Percentiles rank a stretch among this genome's conserved stretches.
These are phyloP conservation scores for Artemisia argyi DNA, from an alignment of 129 eudicot species.

Conservation along the genomic window DNA sequence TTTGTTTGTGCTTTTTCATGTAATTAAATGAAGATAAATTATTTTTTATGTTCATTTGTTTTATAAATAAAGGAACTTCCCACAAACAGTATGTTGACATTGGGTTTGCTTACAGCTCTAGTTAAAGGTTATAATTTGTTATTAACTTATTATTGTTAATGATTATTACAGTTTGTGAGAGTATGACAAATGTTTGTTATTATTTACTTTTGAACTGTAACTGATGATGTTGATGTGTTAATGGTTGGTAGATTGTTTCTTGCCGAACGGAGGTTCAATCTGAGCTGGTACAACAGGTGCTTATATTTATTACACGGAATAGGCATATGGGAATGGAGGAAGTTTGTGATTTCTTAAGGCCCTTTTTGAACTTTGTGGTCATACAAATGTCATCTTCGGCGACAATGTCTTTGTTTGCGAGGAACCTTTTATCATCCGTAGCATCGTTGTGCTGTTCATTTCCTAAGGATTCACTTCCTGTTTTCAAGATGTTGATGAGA, in stretches of 20 bases:
- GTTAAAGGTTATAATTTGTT: no score
- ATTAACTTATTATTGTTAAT: not conserved
- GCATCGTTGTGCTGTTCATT: conserved; percentile 69
- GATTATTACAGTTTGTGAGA: not conserved
- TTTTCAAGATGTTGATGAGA: conserved; percentile 59
- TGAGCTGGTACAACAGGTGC: conserved; percentile 72
- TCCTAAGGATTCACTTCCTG: conserved; percentile 60
- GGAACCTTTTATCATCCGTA: conserved; percentile 58
- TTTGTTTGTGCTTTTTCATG: no score
- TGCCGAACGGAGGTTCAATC: conserved; percentile 69
- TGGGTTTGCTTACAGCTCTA: no score
- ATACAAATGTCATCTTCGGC: conserved; percentile 45
- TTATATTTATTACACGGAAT: conserved; percentile 53
- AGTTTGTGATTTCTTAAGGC: conserved; percentile 73
- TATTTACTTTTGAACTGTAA: conserved; percentile 6
- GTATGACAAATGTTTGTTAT: not conserved
- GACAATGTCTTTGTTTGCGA: conserved; percentile 41
- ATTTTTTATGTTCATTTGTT: no score
- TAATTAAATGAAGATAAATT: no score
- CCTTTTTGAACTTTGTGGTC: conserved; percentile 60
- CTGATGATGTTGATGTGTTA: conserved; percentile 15
- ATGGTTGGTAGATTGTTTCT: conserved; percentile 58
- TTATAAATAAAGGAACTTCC: no score
- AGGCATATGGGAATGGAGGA: conserved; percentile 57
- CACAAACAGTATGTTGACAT: no score